These are phyloP conservation scores for Royoungia palumana DNA, from an alignment of 768 basidiomycete species.

Conservation along the genomic window DNA sequence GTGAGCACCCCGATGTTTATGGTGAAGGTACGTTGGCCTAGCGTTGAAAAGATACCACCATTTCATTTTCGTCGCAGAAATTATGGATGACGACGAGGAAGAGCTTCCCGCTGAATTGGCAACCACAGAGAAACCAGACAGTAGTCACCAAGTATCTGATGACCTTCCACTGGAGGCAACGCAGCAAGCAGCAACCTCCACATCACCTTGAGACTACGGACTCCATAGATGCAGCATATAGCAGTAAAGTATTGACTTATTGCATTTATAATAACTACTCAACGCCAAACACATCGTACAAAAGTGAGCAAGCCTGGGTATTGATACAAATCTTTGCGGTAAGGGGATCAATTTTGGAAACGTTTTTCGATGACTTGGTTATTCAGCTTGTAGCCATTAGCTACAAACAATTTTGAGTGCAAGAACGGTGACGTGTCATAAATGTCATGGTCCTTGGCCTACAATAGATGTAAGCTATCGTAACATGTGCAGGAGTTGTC, in stretches of 20 bases:
- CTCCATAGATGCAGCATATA: constrained; percentile 22
- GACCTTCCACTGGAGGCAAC: constrained; percentile 7
- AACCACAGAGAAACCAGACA: constrained; percentile 6
- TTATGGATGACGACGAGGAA: constrained; percentile 67
- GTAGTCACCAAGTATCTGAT: constrained; percentile 2
- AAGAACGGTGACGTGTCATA: constrained; percentile 88
- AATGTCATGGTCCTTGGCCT: constrained; percentile 98
- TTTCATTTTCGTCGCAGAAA: constrained; percentile 41
- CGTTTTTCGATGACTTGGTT: constrained; percentile 69
- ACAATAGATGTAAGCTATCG: constrained; percentile 11
- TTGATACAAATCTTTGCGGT: constrained; percentile 5
- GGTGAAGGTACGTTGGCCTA: constrained; percentile 67
- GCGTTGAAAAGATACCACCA: background rate
- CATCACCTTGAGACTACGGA: constrained; percentile 20
- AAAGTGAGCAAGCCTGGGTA: constrained; percentile 7
- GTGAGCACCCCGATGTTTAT: constrained; percentile 93
- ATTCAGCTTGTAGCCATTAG: constrained; percentile 84
- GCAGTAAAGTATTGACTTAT: constrained; percentile 24
- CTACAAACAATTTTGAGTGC: constrained; percentile 73
- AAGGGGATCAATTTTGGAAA: constrained; percentile 44
- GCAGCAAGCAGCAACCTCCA: constrained; percentile 4
- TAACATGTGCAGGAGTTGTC: background rate
- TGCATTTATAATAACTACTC: constrained; percentile 31
- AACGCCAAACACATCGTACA: constrained; percentile 18
- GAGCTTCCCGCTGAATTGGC: constrained; percentile 18